These are phyloP conservation scores for Exophiala lecanii-corni DNA, from an alignment of 2,329 filamentous ascomycete species.

Conservation along the genomic window DNA sequence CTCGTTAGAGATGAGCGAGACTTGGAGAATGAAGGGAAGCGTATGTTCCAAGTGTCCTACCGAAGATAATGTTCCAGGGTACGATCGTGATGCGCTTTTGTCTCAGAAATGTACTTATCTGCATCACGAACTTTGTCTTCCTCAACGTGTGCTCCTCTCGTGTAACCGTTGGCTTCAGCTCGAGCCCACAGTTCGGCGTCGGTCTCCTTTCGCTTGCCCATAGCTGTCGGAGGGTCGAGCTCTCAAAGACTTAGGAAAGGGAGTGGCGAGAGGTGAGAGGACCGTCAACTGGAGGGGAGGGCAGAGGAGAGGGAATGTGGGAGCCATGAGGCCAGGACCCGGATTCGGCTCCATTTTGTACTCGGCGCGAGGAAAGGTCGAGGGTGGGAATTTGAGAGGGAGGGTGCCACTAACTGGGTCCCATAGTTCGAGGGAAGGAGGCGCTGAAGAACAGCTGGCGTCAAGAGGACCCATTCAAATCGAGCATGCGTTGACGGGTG, in stretches of 20 bases:
- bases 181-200: slow-evolving; percentile 11
- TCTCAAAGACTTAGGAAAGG: neutral
- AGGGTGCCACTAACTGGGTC: neutral
- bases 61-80: slow-evolving; percentile 8
- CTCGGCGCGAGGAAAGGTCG: neutral
- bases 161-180: slow-evolving; percentile 12
- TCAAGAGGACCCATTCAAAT: neutral
- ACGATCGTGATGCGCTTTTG: slow-evolving; percentile 7
- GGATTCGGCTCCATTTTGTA: neutral
- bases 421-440: too few relatives aligned
- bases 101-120: slow-evolving; percentile 13
- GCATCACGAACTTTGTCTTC: slow-evolving; percentile 1
- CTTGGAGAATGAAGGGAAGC: too few relatives aligned
- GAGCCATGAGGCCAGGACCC: neutral
- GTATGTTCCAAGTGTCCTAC: slow-evolving; percentile 1
- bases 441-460: neutral
- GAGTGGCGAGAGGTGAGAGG: too few relatives aligned
- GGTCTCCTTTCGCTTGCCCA: slow-evolving; percentile 4
- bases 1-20: neutral
- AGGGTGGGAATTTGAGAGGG: neutral
- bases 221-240: neutral
- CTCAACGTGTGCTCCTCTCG: slow-evolving; percentile 11
- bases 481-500: too few relatives aligned
- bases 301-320: neutral
- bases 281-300: neutral